A percentile compares a stretch with the other conserved stretches of the same genome.
These are phyloP conservation scores for Aureobasidium pullulans DNA, from an alignment of 2,329 filamentous ascomycete species.

Conservation along the genomic window DNA sequence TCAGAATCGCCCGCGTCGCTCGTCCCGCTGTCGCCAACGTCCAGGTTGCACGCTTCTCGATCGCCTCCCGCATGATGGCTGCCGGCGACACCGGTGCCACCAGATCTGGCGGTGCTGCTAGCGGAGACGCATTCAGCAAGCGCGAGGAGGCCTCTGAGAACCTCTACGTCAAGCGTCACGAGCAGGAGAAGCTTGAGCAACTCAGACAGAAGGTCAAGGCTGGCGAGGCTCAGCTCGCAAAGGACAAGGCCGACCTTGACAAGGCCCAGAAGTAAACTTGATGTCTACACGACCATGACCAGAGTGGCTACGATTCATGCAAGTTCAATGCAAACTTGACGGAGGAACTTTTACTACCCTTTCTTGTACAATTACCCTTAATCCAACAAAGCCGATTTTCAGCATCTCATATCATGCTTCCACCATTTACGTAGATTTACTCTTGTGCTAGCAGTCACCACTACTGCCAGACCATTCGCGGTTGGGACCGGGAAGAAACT, in stretches of 20 bases:
- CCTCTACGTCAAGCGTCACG: conserved; percentile 75
- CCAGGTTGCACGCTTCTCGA: conserved; percentile 33
- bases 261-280: conserved; percentile 18
- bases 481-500: too few species aligned
- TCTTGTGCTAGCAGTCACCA: background rate
- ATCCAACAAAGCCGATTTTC: conserved; percentile 1
- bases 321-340: background rate
- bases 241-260: conserved; percentile 25
- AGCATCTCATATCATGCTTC: background rate
- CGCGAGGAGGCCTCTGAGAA: conserved; percentile 85
- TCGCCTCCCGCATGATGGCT: conserved; percentile 35
- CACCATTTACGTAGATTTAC: background rate
- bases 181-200: conserved; percentile 66
- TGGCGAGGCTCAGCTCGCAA: conserved; percentile 21
- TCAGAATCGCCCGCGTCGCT: conserved; percentile 31
- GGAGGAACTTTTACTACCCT: background rate
- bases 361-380: conserved; percentile 10
- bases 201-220: conserved; percentile 30
- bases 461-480: too few species aligned
- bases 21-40: conserved; percentile 30
- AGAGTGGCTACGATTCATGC: conserved; percentile 2
- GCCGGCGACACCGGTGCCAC: conserved; percentile 37
- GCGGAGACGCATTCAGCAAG: conserved; percentile 83
- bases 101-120: conserved; percentile 32
- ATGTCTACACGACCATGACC: background rate